These are phyloP conservation scores for Wickerhamomyces mucosus DNA, from an alignment of 805 yeast genomes.

Conservation along the genomic window DNA sequence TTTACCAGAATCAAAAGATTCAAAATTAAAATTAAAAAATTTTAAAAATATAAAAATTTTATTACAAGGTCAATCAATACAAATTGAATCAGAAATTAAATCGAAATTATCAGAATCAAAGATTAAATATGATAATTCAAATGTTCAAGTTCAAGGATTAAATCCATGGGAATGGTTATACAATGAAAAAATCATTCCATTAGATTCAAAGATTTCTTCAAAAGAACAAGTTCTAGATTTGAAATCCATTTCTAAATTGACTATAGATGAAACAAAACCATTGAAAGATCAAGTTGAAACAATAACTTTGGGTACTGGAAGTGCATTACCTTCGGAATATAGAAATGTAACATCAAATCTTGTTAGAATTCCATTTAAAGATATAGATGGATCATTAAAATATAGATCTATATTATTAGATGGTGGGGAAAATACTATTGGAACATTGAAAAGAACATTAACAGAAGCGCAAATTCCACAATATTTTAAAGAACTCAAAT, in stretches of 20 bases:
- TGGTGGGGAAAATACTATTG: constrained; percentile 93
- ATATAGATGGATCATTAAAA: constrained; percentile 10
- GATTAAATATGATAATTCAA: constrained; percentile 5
- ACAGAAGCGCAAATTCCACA: constrained; percentile 33
- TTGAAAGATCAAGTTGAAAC: constrained; percentile 52
- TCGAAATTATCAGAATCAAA: constrained; percentile 5
- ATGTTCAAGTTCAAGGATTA: constrained; percentile 3
- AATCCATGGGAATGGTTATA: constrained; percentile 20
- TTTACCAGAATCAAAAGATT: constrained; percentile 25
- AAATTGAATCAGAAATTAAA: constrained; percentile 12
- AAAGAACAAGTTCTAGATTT: constrained; percentile 5
- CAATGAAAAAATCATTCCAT: constrained; percentile 19
- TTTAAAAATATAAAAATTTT: constrained; percentile 14
- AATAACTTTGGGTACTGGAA: constrained; percentile 84
- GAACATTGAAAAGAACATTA: constrained; percentile 55
- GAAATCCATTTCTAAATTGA: constrained; percentile 13
- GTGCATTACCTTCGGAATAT: constrained; percentile 76
- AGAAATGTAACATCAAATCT: constrained; percentile 81
- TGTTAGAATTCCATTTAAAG: constrained; percentile 52
- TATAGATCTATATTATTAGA: constrained; percentile 57
- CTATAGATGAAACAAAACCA: constrained; percentile 4
- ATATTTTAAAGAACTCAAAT: constrained; percentile 49
- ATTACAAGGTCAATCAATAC: constrained; percentile 14
- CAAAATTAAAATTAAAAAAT: constrained; percentile 21
- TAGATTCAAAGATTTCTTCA: constrained; percentile 8